phyloP scores from a whole-genome alignment of 192 early-diverging fungal species.

The Paraglomus brasilianum region DNA sequence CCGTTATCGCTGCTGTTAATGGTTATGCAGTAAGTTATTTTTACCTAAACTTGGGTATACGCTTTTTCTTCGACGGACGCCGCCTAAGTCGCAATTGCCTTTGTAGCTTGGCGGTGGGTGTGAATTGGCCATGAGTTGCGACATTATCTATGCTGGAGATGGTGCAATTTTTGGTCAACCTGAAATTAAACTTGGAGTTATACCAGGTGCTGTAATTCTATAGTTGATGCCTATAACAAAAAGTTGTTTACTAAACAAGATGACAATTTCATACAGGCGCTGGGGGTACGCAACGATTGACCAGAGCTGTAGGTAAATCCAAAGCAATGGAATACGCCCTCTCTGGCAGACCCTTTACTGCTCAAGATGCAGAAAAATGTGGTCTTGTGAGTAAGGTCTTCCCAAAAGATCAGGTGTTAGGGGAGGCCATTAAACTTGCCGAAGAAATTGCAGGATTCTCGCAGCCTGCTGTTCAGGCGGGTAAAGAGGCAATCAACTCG shows the following conservation, averaged over 20 bases:
- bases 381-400: slow-evolving; percentile 90
- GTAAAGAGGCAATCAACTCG: slow-evolving; percentile 95
- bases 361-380: slow-evolving; percentile 79
- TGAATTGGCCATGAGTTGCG: slow-evolving; percentile 99
- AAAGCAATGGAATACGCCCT: slow-evolving; percentile 98
- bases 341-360: slow-evolving; percentile 83
- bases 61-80: neutral
- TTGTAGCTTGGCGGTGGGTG: slow-evolving; percentile 92
- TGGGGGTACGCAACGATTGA: slow-evolving; percentile 82
- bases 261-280: slow-evolving; percentile 47
- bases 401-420: slow-evolving; percentile 82
- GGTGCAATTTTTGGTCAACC: slow-evolving; percentile 97
- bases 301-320: slow-evolving; percentile 92
- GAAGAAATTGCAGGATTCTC: slow-evolving; percentile 83
- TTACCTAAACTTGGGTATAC: neutral
- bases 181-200: slow-evolving; percentile 97
- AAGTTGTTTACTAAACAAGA: slow-evolving; percentile 35
- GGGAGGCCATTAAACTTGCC: slow-evolving; percentile 88
- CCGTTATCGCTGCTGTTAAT: slow-evolving; percentile 96
- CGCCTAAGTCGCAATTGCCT: neutral
- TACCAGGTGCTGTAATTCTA: slow-evolving; percentile 69
- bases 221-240: slow-evolving; percentile 32
- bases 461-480: slow-evolving; percentile 86
- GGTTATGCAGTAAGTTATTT: slow-evolving; percentile 79
- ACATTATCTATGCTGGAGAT: slow-evolving; percentile 98